Percentiles rank a stretch among this genome's conserved stretches.
These are phyloP conservation scores for Thelephora aurantiotincta DNA, from an alignment of 768 basidiomycete genomes.

Conservation along the genomic window DNA sequence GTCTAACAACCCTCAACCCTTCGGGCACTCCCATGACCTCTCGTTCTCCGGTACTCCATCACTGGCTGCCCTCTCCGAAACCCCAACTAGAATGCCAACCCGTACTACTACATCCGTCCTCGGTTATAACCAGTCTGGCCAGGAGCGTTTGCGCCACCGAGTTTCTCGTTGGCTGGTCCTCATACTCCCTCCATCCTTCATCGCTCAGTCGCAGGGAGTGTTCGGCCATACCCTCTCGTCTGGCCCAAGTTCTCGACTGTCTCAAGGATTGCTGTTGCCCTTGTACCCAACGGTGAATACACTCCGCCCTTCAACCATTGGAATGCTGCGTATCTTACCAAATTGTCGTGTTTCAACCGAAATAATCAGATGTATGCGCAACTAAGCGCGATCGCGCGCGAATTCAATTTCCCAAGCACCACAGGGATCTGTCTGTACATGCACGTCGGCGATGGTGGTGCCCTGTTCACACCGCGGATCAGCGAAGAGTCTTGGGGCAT, in stretches of 20 bases:
- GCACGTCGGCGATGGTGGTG: constrained; percentile 42
- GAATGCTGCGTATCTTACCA: background rate
- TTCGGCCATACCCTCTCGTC: constrained; percentile 43
- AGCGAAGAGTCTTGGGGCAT: constrained; percentile 68
- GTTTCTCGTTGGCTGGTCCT: constrained; percentile 42
- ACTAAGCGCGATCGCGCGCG: constrained; percentile 62
- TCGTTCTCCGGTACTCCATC: too few relatives aligned
- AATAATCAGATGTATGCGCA: constrained; percentile 54
- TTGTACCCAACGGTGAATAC: constrained; percentile 52
- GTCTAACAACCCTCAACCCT: too few relatives aligned
- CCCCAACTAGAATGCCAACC: constrained; percentile 7
- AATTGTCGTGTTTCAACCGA: constrained; percentile 2
- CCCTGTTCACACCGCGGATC: constrained; percentile 50
- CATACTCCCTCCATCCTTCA: constrained; percentile 46
- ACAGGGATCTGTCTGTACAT: constrained; percentile 71
- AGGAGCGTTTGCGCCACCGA: constrained; percentile 25
- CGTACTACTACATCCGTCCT: constrained; percentile 24
- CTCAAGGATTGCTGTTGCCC: constrained; percentile 63
- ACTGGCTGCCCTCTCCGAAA: too few relatives aligned
- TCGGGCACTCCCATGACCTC: too few relatives aligned
- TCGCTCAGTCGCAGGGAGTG: constrained; percentile 43
- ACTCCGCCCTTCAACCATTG: background rate
- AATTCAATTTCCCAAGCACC: constrained; percentile 71
- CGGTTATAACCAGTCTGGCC: constrained; percentile 9
- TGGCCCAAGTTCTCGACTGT: constrained; percentile 44